Evolutionary conservation across 2,329 filamentous ascomycete species (phyloP).

Genomic region (Clonostachys rhizophaga): DNA sequence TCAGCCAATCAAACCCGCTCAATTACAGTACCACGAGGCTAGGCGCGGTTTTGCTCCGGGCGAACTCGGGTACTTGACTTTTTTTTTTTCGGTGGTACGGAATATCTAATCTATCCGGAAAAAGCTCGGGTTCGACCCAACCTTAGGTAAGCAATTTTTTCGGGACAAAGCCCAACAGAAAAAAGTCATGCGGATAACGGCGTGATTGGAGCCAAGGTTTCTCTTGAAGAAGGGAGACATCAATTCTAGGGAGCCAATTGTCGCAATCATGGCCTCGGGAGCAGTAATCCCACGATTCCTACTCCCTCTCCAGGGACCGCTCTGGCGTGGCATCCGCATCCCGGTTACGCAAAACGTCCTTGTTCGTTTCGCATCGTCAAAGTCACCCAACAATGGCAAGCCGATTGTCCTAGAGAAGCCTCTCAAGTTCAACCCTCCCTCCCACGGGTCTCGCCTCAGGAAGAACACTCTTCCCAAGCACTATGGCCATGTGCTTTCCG

Average conservation of each 20-base stretch:
- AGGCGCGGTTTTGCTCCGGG: slow-evolving; percentile 15
- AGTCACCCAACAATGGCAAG: slow-evolving; percentile 27
- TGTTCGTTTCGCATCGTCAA: slow-evolving; percentile 24
- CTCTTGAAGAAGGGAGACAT: background rate
- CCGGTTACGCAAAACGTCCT: slow-evolving; percentile 25
- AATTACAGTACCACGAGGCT: slow-evolving; percentile 23
- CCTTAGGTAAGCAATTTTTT: background rate
- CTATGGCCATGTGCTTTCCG: slow-evolving; percentile 70
- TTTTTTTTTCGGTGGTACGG: background rate
- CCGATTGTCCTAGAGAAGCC: slow-evolving; percentile 79
- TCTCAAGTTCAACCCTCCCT: slow-evolving; percentile 85
- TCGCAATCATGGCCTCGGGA: slow-evolving; percentile 34
- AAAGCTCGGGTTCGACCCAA: background rate
- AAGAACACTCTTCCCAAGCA: slow-evolving; percentile 51
- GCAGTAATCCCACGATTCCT: slow-evolving; percentile 61
- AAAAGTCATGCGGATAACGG: too few species aligned
- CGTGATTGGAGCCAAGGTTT: too few species aligned
- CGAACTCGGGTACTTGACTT: slow-evolving; percentile 21
- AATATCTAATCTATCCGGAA: background rate
- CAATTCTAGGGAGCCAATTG: background rate
- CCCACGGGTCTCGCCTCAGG: slow-evolving; percentile 69
- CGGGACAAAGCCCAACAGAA: too few species aligned
- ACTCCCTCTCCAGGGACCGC: slow-evolving; percentile 54
- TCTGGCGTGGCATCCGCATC: slow-evolving; percentile 43
- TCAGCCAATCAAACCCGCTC: slow-evolving; percentile 26